phyloP scores from a whole-genome alignment of 83 land plant genomes.

The Isoetes engelmannii region DNA sequence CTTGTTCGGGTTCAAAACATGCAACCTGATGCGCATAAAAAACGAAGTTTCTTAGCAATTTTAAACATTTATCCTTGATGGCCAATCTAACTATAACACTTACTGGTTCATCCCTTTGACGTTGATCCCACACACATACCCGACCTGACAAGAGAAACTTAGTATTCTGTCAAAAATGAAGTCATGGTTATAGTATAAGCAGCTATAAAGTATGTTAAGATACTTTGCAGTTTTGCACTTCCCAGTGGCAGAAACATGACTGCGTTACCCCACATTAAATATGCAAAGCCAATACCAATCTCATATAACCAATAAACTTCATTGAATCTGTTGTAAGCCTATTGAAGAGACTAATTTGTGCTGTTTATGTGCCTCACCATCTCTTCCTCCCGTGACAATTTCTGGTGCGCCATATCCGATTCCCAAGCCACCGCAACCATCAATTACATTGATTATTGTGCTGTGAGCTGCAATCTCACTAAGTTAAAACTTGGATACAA shows the following conservation, averaged over 20 bases:
- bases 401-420: slow-evolving; percentile 47
- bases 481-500: not conserved
- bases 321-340: too few relatives aligned
- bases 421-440: slow-evolving; percentile 43
- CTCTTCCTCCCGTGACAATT: slow-evolving; percentile 42
- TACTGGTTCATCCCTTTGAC: slow-evolving; percentile 36
- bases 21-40: not conserved
- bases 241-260: too few relatives aligned
- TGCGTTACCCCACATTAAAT: too few relatives aligned
- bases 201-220: too few relatives aligned
- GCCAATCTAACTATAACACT: not conserved
- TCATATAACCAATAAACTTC: too few relatives aligned
- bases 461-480: slow-evolving; percentile 23
- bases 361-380: slow-evolving; percentile 18
- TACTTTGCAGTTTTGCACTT: too few relatives aligned
- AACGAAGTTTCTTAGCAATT: not conserved
- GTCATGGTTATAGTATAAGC: too few relatives aligned
- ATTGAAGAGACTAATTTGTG: too few relatives aligned
- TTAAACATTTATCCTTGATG: not conserved
- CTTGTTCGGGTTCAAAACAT: slow-evolving; percentile 33
- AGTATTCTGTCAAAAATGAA: too few relatives aligned
- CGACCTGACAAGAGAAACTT: slow-evolving; percentile 10
- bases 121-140: slow-evolving; percentile 42
- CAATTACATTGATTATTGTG: slow-evolving; percentile 38
- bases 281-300: too few relatives aligned